Conservation (phyloP, 192 early-diverging fungal species). For the Coemansia sp. region DNA sequence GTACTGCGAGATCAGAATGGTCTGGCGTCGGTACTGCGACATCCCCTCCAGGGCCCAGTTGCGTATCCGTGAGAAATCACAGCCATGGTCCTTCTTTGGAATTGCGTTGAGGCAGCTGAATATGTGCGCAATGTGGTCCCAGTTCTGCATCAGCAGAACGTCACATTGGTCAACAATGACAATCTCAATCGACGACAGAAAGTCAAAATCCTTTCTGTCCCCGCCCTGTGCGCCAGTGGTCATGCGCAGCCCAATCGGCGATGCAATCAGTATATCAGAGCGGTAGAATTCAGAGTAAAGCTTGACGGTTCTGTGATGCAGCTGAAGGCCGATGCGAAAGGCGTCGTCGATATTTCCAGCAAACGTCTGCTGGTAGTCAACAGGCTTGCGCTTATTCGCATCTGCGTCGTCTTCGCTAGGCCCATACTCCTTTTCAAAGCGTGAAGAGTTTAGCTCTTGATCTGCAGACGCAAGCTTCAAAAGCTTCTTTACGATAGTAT, state of each 20-base stretch:
- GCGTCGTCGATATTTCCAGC: constrained; percentile 94
- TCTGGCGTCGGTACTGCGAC: constrained; percentile 86
- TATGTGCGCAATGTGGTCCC: constrained; percentile 90
- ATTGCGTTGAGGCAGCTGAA: constrained; percentile 84
- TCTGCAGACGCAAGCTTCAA: constrained; percentile 74
- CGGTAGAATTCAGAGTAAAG: constrained; percentile 86
- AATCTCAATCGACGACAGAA: constrained; percentile 89
- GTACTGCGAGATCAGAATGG: constrained; percentile 77
- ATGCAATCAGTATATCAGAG: constrained; percentile 88
- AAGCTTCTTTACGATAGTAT: constrained; percentile 76
- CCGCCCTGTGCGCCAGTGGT: constrained; percentile 77
- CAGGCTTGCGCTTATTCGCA: constrained; percentile 61
- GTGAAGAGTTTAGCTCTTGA: constrained; percentile 82
- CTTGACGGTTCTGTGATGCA: constrained; percentile 82
- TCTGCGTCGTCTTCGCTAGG: constrained; percentile 62
- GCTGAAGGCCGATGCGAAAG: constrained; percentile 91
- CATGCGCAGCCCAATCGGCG: constrained; percentile 88
- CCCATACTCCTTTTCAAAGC: constrained; percentile 76
- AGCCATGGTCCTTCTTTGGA: constrained; percentile 88
- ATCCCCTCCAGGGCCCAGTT: constrained; percentile 85
- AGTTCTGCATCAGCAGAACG: constrained; percentile 95
- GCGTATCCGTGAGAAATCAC: constrained; percentile 92
- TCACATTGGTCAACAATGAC: constrained; percentile 85
- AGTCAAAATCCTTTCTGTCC: constrained; percentile 90
- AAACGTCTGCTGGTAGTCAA: constrained; percentile 82